These are phyloP conservation scores for Hylodesmum podocarpum DNA, from an alignment of 306 rosid genomes.

Conservation along the genomic window DNA sequence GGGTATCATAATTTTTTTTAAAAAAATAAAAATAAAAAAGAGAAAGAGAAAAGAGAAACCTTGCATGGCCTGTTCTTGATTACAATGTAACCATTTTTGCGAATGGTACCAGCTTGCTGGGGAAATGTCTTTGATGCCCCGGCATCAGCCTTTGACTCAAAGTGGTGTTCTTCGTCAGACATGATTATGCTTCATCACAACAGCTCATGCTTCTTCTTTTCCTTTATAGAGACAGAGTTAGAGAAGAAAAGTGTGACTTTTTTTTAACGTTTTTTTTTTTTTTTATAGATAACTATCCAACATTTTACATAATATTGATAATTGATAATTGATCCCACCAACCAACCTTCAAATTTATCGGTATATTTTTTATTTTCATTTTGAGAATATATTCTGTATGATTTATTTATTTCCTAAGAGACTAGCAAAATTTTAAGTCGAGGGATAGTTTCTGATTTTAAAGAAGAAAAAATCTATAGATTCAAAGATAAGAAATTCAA, in stretches of 20 bases:
- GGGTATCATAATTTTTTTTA: neutral
- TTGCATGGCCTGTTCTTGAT: slow-evolving; percentile 94
- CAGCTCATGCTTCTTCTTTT: neutral
- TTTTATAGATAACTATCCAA: neutral
- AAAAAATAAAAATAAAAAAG: too few relatives aligned
- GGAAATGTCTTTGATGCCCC: slow-evolving; percentile 98
- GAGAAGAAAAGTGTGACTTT: neutral
- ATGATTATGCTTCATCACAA: slow-evolving; percentile 19
- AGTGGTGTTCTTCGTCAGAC: slow-evolving; percentile 99
- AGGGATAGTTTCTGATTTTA: too few relatives aligned
- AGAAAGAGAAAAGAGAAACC: slow-evolving; percentile 37
- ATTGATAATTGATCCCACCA: neutral
- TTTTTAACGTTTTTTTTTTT: neutral
- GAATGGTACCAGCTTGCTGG: slow-evolving; percentile 96
- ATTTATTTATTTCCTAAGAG: too few relatives aligned
- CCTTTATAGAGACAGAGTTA: neutral
- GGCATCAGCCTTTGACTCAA: slow-evolving; percentile 95
- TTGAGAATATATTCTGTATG: too few relatives aligned
- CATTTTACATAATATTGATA: neutral
- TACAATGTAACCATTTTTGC: slow-evolving; percentile 92
- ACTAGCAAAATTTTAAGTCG: too few relatives aligned
- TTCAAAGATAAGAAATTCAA: too few relatives aligned
- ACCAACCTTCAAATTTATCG: neutral
- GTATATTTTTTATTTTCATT: too few relatives aligned
- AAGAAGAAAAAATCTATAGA: too few relatives aligned